These are phyloP conservation scores for Penicillium italicum DNA, from an alignment of 2,329 filamentous ascomycete genomes.

Conservation along the genomic window DNA sequence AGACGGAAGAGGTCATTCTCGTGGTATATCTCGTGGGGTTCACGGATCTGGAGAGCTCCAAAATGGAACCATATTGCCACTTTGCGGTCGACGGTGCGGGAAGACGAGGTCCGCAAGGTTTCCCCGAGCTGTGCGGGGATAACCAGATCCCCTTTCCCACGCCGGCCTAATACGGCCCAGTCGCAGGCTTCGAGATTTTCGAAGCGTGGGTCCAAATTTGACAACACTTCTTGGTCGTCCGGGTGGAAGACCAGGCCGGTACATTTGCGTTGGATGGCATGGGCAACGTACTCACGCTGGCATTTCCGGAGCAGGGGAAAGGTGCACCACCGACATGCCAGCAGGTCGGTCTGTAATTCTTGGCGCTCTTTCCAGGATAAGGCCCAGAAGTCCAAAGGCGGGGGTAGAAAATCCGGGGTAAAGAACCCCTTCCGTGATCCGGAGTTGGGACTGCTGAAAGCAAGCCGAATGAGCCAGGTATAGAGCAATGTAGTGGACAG, in stretches of 20 bases:
- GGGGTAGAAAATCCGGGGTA: conserved; percentile 39
- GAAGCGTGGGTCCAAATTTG: conserved; percentile 26
- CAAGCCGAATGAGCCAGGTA: conserved; percentile 43
- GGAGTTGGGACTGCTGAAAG: conserved; percentile 40
- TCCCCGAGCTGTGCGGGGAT: conserved; percentile 20
- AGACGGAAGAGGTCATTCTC: conserved; percentile 37
- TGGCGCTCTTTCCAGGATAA: conserved; percentile 29
- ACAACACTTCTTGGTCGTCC: conserved; percentile 24
- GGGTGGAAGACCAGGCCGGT: conserved; percentile 26
- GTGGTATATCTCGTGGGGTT: conserved; percentile 25
- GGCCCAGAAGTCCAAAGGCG: conserved; percentile 33
- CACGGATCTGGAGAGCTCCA: conserved; percentile 36
- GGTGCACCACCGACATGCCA: conserved; percentile 43
- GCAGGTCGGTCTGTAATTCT: conserved; percentile 36
- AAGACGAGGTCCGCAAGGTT: background rate
- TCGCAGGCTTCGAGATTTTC: conserved; percentile 22
- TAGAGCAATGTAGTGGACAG: conserved; percentile 44
- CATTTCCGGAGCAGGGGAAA: conserved; percentile 38
- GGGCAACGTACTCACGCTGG: conserved; percentile 38
- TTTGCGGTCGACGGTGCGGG: conserved; percentile 21
- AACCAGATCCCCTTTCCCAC: conserved; percentile 33
- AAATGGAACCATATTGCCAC: conserved; percentile 40
- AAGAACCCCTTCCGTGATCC: conserved; percentile 34
- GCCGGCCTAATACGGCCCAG: conserved; percentile 20
- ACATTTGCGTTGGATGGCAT: conserved; percentile 33